A percentile compares a stretch with the other conserved stretches of the same genome.
Conservation (phyloP, 805 yeast species). For the Grigorovia humatica region DNA sequence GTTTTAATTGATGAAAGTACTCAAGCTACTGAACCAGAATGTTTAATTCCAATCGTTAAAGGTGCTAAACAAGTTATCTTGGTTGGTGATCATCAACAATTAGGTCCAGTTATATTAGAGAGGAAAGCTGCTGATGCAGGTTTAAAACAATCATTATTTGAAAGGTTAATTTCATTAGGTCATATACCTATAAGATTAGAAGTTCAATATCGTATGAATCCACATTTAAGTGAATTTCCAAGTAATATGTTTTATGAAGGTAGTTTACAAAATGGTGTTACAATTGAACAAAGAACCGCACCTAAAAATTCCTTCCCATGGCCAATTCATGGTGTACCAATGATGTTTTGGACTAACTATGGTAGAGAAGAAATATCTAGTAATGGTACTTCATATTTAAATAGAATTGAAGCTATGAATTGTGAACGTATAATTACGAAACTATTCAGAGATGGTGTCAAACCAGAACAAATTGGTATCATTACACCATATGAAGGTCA, state of each 20-base stretch:
- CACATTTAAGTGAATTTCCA: slow-evolving; percentile 75
- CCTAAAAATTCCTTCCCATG: slow-evolving; percentile 65
- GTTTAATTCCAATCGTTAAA: slow-evolving; percentile 76
- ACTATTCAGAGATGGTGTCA: slow-evolving; percentile 65
- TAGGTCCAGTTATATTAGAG: slow-evolving; percentile 84
- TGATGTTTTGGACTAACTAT: slow-evolving; percentile 90
- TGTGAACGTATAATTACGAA: slow-evolving; percentile 69
- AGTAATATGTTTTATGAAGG: slow-evolving; percentile 92
- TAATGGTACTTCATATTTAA: slow-evolving; percentile 71
- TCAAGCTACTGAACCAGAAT: slow-evolving; percentile 89
- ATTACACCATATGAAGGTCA: slow-evolving; percentile 95
- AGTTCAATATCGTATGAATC: slow-evolving; percentile 94
- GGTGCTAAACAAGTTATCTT: slow-evolving; percentile 84
- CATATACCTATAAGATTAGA: slow-evolving; percentile 78
- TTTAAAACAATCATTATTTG: slow-evolving; percentile 75
- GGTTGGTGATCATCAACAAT: slow-evolving; percentile 93
- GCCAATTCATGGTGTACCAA: slow-evolving; percentile 78
- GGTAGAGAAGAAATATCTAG: slow-evolving; percentile 84
- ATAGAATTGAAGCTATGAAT: slow-evolving; percentile 82
- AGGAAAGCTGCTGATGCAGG: slow-evolving; percentile 81
- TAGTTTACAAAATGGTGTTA: slow-evolving; percentile 81
- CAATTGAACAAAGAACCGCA: slow-evolving; percentile 56
- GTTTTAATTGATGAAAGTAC: slow-evolving; percentile 89
- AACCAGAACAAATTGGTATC: slow-evolving; percentile 78
- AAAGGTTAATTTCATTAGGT: slow-evolving; percentile 71